These are phyloP conservation scores for Penicillium maclennaniae DNA, from an alignment of 495 filamentous ascomycete genomes.

Conservation along the genomic window DNA sequence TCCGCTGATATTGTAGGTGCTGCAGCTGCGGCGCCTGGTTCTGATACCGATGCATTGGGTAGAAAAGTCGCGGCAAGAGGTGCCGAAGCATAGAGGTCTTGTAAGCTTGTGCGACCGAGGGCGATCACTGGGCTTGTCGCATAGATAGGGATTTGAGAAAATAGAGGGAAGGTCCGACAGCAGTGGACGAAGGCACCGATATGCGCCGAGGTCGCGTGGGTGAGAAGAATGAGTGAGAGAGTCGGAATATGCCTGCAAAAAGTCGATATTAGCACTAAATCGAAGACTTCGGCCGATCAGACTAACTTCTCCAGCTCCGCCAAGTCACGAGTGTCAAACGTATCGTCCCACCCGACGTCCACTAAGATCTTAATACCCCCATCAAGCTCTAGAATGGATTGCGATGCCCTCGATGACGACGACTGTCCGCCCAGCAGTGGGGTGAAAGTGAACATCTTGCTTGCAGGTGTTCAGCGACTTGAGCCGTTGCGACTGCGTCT, in stretches of 20 bases:
- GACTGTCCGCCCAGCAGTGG: conserved; percentile 88
- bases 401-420: conserved; percentile 71
- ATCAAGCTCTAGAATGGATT: conserved; percentile 93
- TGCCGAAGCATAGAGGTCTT: conserved; percentile 89
- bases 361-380: conserved; percentile 92
- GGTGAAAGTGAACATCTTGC: conserved; percentile 89
- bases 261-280: conserved; percentile 7
- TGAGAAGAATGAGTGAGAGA: conserved; percentile 89
- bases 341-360: conserved; percentile 93
- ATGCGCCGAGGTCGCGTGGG: conserved; percentile 85
- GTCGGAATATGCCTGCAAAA: conserved; percentile 75
- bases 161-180: conserved; percentile 92
- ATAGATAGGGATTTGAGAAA: conserved; percentile 92
- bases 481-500: conserved; percentile 5
- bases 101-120: conserved; percentile 82
- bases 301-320: conserved; percentile 83
- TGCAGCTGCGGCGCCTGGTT: conserved; percentile 54
- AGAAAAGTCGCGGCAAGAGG: conserved; percentile 82
- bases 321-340: conserved; percentile 75
- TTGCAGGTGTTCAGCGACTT: conserved; percentile 7
- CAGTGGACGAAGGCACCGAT: conserved; percentile 93
- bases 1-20: conserved; percentile 30
- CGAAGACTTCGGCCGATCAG: neutral
- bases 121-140: conserved; percentile 91
- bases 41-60: conserved; percentile 60